Conservation (phyloP, 306 rosid genomes). For the Prinsepia uniflora region DNA sequence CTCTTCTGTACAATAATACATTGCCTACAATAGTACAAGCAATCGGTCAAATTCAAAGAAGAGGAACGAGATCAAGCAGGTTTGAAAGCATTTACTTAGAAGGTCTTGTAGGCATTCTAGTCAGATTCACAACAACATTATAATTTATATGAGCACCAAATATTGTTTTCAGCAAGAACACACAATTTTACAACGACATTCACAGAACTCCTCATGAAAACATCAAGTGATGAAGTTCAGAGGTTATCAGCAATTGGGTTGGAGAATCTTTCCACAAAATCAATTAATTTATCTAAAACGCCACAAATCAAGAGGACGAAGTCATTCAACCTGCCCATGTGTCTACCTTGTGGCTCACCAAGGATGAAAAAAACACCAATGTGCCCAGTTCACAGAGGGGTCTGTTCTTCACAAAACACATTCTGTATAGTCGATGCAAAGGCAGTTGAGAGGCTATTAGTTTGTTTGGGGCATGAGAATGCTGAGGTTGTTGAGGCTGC, state of each 20-base stretch:
- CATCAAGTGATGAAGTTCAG: slow-evolving; percentile 43
- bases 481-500: slow-evolving; percentile 45
- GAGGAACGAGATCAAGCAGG: slow-evolving; percentile 30
- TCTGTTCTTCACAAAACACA: slow-evolving; percentile 40
- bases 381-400: slow-evolving; percentile 46
- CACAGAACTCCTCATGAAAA: slow-evolving; percentile 31
- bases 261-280: slow-evolving; percentile 44
- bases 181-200: slow-evolving; percentile 37
- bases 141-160: slow-evolving; percentile 37
- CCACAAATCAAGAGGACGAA: slow-evolving; percentile 25
- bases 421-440: slow-evolving; percentile 42
- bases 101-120: slow-evolving; percentile 40
- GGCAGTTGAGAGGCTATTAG: slow-evolving; percentile 37
- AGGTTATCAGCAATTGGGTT: slow-evolving; percentile 46
- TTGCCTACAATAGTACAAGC: slow-evolving; percentile 37
- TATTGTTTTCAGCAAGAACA: slow-evolving; percentile 34
- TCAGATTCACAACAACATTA: slow-evolving; percentile 44
- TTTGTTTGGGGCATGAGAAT: slow-evolving; percentile 37
- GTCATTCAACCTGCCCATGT: slow-evolving; percentile 24
- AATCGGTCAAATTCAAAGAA: slow-evolving; percentile 30
- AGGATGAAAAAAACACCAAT: slow-evolving; percentile 15
- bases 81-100: slow-evolving; percentile 27
- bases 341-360: slow-evolving; percentile 30
- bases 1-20: slow-evolving; percentile 27
- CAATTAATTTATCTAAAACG: slow-evolving; percentile 35